Evolutionary conservation across 768 basidiomycete genomes (phyloP), one percentile per base, ranked within the genome.

Genomic region (Hericium erinaceus): DNA sequence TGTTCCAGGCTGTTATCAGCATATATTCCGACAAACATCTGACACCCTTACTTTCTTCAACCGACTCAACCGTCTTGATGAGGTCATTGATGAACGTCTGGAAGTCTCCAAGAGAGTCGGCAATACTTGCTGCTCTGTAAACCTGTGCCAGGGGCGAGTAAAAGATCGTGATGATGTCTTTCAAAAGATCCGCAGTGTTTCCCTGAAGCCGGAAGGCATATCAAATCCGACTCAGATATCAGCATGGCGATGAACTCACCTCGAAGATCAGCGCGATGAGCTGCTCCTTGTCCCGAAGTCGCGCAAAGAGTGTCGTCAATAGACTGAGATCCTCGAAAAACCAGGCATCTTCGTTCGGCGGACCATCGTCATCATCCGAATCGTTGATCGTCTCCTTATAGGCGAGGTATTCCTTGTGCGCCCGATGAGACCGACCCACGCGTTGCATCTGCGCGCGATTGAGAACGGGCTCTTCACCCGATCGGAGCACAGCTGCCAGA

Each of bases 151-250:
- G 75, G 2, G 97, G 97, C 0, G 94, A 74, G 70, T 99, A 99
- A 72, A 99, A 99, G 58, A 99, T 98, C 18, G 97, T 98, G 65
- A 99, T 92, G 59, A 99, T 98, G 69, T 99, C 97, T 71, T 95
- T 98, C 66, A 99, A 75, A 24, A 99, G 76, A 38, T 98, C 97
- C 2, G 95, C 85, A 0, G 97, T 98, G 48, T 86, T 86, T 20
- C 97, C 95, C 95, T 98, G 56, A 39, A 7, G 8, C 4, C 33
- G 7, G 20, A 4, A 38, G 16, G 24, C 1, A 33, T 28, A n/a
- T 49, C 24, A 39, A 50, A 6, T 51, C 16, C 5, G 33, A 44
- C 40, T 22, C 40, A 22, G 22, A 18, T 37, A 24, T 59, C 41
- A 58, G 39, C 40, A 15, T 16, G 53, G 46, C 44, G 57, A 44